Conservation (phyloP, 106 monocot genomes). For the Acorus calamus region DNA sequence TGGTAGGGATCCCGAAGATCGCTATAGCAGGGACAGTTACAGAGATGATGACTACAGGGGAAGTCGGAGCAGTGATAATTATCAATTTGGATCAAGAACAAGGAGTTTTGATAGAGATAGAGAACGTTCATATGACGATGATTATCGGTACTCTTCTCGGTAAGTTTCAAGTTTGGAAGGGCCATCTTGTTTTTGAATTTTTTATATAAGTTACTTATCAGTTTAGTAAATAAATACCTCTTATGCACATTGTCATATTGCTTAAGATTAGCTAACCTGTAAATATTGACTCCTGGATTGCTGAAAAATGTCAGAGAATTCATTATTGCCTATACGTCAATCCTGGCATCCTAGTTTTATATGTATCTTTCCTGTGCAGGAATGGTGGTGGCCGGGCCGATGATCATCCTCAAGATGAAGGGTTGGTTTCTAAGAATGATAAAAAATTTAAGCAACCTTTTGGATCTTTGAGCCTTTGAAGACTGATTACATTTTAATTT, state of each 20-base stretch:
- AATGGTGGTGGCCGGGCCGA: conserved; percentile 50
- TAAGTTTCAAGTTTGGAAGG: conserved; percentile 9
- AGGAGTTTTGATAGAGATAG: conserved; percentile 43
- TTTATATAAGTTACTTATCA: neutral
- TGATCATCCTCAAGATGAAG: conserved; percentile 44
- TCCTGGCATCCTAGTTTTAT: neutral
- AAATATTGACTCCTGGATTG: neutral
- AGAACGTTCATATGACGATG: conserved; percentile 61
- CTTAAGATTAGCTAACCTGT: no score
- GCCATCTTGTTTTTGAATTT: neutral
- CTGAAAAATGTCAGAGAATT: neutral
- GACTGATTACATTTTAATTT: neutral
- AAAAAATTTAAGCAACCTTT: neutral
- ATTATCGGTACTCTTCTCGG: conserved; percentile 62
- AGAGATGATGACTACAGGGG: conserved; percentile 50
- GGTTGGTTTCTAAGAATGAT: conserved; percentile 19
- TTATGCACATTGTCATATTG: neutral
- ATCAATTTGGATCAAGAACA: conserved; percentile 43
- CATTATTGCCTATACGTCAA: neutral
- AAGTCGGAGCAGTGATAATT: conserved; percentile 37
- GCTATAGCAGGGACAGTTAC: conserved; percentile 35
- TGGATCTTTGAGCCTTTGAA: neutral
- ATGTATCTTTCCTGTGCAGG: conserved; percentile 21
- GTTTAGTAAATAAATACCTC: neutral
- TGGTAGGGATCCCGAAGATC: conserved; percentile 48